Conservation (phyloP, 768 basidiomycete species). For the Hypsizygus marmoreus region DNA sequence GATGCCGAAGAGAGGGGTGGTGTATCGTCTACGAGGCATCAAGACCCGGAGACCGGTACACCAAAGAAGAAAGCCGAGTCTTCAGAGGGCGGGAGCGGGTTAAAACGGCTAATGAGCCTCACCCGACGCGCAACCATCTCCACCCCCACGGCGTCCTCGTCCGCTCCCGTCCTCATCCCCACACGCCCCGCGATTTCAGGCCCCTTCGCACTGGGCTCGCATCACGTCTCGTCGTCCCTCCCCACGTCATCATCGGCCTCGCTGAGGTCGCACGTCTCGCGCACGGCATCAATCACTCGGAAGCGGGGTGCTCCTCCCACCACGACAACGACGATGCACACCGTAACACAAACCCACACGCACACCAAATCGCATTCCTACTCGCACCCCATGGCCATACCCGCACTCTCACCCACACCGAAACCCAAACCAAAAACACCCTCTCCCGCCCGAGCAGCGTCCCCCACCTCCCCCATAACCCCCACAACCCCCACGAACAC, state of each 20-base stretch:
- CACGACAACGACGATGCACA: too few relatives aligned
- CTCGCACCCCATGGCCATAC: slow-evolving; percentile 1
- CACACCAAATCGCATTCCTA: slow-evolving; percentile 13
- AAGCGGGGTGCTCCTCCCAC: slow-evolving; percentile 10
- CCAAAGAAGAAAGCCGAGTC: slow-evolving; percentile 8
- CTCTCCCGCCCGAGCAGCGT: too few relatives aligned
- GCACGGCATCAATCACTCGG: slow-evolving; percentile 12
- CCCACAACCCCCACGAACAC: neutral
- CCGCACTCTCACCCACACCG: neutral
- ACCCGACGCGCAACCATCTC: slow-evolving; percentile 20
- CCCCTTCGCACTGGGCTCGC: slow-evolving; percentile 45
- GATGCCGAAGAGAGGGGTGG: slow-evolving; percentile 18
- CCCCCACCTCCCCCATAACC: neutral
- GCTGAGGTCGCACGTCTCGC: too few relatives aligned
- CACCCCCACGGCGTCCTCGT: slow-evolving; percentile 1
- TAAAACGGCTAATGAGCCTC: slow-evolving; percentile 39
- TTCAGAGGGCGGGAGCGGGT: slow-evolving; percentile 19
- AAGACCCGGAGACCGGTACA: slow-evolving; percentile 5
- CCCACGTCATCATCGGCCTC: slow-evolving; percentile 15
- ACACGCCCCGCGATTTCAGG: slow-evolving; percentile 43
- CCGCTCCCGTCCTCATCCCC: slow-evolving; percentile 14
- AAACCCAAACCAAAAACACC: neutral
- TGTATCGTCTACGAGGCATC: slow-evolving; percentile 11
- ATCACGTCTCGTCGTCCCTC: slow-evolving; percentile 17
- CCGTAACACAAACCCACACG: slow-evolving; percentile 2